Percentiles rank a stretch among this genome's conserved stretches.
Conservation (phyloP, 805 yeast species). For the Wickerhamomyces chaumierensis region DNA sequence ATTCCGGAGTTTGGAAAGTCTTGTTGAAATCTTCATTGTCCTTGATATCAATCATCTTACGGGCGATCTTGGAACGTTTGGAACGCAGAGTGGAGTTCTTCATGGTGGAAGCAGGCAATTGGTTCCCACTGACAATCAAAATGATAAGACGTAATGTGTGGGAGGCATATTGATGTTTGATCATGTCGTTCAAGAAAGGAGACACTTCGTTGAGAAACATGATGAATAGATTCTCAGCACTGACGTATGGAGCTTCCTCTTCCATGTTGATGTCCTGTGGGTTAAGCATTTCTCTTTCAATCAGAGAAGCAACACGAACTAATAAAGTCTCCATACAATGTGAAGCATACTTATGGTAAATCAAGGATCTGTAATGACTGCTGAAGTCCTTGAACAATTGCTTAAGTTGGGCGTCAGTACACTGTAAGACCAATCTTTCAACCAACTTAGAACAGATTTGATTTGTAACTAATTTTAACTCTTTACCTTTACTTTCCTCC, state of each 20-base stretch:
- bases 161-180: conserved; percentile 73
- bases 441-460: conserved; percentile 90
- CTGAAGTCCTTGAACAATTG: conserved; percentile 53
- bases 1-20: conserved; percentile 57
- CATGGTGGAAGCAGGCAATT: conserved; percentile 60
- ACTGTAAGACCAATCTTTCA: conserved; percentile 70
- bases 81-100: conserved; percentile 69
- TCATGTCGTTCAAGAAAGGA: conserved; percentile 47
- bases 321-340: conserved; percentile 86
- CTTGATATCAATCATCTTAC: conserved; percentile 84
- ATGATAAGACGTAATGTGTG: conserved; percentile 72
- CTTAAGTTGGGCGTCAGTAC: conserved; percentile 55
- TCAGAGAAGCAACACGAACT: conserved; percentile 59
- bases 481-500: conserved; percentile 82
- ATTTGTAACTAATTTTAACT: conserved; percentile 82
- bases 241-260: conserved; percentile 28
- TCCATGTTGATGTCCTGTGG: conserved; percentile 22
- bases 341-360: conserved; percentile 84
- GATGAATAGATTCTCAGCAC: conserved; percentile 58
- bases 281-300: conserved; percentile 60
- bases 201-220: conserved; percentile 57
- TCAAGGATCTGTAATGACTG: conserved; percentile 65
- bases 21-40: conserved; percentile 63
- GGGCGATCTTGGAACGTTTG: conserved; percentile 75
- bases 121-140: conserved; percentile 65